A percentile compares a stretch with the other conserved stretches of the same genome.
phyloP scores from a whole-genome alignment of 2,329 filamentous ascomycete species.

The Penicillium sp. region DNA sequence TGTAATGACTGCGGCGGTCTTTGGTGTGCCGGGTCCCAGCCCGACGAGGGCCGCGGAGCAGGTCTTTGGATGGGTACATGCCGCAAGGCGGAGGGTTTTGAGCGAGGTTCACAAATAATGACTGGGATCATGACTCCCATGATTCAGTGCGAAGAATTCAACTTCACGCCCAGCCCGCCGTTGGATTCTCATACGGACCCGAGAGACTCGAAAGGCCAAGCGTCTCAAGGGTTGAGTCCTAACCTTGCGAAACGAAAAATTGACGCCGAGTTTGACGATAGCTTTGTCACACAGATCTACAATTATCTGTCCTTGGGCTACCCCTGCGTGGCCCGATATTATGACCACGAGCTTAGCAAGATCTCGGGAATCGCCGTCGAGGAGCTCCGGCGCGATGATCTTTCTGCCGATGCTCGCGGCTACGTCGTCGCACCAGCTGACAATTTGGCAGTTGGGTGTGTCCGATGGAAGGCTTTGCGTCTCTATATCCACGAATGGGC shows the following conservation, averaged over 20 bases:
- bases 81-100: constrained; percentile 26
- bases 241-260: constrained; percentile 34
- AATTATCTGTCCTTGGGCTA: constrained; percentile 95
- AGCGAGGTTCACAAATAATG: constrained; percentile 15
- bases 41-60: constrained; percentile 38
- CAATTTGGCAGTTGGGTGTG: constrained; percentile 56
- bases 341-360: constrained; percentile 81
- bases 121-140: constrained; percentile 33
- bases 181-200: not conserved
- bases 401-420: constrained; percentile 65
- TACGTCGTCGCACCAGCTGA: constrained; percentile 64
- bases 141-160: constrained; percentile 17
- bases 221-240: constrained; percentile 3
- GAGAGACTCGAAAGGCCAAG: not conserved
- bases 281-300: constrained; percentile 92
- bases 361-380: constrained; percentile 71
- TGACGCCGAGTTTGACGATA: constrained; percentile 72
- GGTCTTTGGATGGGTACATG: constrained; percentile 49
- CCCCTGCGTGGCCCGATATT: constrained; percentile 78
- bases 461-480: constrained; percentile 81
- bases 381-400: constrained; percentile 73
- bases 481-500: constrained; percentile 89
- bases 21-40: constrained; percentile 73
- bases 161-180: not conserved
- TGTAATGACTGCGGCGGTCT: constrained; percentile 62